These are phyloP conservation scores for Leccinum solheimii DNA, from an alignment of 1,284 basidiomycete genomes.

Conservation along the genomic window DNA sequence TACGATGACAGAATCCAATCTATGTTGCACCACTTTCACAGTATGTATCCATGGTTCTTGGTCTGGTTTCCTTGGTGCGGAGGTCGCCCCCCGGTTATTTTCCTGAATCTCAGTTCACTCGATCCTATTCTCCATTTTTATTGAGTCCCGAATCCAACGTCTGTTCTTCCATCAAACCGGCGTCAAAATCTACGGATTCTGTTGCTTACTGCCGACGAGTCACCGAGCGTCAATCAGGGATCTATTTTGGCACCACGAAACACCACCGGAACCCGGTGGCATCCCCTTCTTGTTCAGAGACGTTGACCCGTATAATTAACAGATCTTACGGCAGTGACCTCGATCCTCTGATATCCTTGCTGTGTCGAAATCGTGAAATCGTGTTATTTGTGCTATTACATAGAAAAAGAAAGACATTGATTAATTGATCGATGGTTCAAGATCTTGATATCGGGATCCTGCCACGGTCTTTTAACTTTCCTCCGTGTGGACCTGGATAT, in stretches of 20 bases:
- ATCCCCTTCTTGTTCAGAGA: too few species aligned
- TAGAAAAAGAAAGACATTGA: not conserved
- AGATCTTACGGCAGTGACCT: too few species aligned
- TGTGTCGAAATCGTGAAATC: not conserved
- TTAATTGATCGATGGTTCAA: not conserved
- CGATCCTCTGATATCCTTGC: not conserved
- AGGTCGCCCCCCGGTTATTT: not conserved
- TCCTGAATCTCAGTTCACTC: not conserved
- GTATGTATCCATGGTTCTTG: not conserved
- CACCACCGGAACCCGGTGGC: too few species aligned
- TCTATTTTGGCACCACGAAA: too few species aligned
- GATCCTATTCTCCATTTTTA: not conserved
- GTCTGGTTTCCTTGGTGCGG: not conserved
- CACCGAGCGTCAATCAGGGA: not conserved
- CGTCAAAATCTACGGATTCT: not conserved
- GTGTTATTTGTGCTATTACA: not conserved
- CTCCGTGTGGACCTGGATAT: not conserved
- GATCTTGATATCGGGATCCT: not conserved
- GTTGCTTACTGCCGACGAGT: not conserved
- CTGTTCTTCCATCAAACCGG: not conserved
- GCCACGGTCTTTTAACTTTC: not conserved
- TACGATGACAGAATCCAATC: not conserved
- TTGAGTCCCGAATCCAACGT: not conserved
- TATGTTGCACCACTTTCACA: not conserved
- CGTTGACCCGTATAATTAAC: too few species aligned